These are phyloP conservation scores for Cutaneotrichosporon cyanovorans DNA, from an alignment of 1,284 basidiomycete genomes.

Conservation along the genomic window DNA sequence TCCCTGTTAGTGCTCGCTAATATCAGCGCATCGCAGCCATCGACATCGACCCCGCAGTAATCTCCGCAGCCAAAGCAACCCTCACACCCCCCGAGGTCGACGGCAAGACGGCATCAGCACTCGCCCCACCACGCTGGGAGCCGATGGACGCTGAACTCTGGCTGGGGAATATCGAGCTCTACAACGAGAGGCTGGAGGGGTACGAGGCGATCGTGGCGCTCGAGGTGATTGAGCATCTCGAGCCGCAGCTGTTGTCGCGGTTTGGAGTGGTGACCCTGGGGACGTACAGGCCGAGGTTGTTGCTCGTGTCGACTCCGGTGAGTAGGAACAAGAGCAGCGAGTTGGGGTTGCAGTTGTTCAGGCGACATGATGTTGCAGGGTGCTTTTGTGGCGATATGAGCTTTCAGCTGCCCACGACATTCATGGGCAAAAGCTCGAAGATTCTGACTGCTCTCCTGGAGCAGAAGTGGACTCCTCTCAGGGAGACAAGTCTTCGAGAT, in stretches of 20 bases:
- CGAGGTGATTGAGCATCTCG: conserved; percentile 90
- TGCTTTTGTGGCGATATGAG: too few relatives aligned
- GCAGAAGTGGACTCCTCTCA: too few relatives aligned
- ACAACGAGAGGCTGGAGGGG: conserved; percentile 64
- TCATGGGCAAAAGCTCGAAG: too few relatives aligned
- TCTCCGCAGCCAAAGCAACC: conserved; percentile 32
- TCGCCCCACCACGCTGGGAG: conserved; percentile 58
- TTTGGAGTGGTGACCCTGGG: conserved; percentile 77
- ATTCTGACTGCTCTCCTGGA: too few relatives aligned
- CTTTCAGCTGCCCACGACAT: too few relatives aligned
- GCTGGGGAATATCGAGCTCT: conserved; percentile 68
- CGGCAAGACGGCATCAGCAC: conserved; percentile 3
- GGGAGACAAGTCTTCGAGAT: too few relatives aligned
- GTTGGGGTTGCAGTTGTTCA: neutral
- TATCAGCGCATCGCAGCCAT: conserved; percentile 41
- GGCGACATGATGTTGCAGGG: too few relatives aligned
- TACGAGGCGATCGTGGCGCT: conserved; percentile 76
- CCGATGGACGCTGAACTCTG: conserved; percentile 64
- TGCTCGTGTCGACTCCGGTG: conserved; percentile 77
- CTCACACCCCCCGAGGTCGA: conserved; percentile 21
- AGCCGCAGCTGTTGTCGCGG: conserved; percentile 58
- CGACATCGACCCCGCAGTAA: conserved; percentile 37
- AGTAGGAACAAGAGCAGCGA: conserved; percentile 11
- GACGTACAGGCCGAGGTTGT: conserved; percentile 66
- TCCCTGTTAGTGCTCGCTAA: too few relatives aligned